Conservation (phyloP, 176 grass and related monocot species). For the Paspalum vaginatum region DNA sequence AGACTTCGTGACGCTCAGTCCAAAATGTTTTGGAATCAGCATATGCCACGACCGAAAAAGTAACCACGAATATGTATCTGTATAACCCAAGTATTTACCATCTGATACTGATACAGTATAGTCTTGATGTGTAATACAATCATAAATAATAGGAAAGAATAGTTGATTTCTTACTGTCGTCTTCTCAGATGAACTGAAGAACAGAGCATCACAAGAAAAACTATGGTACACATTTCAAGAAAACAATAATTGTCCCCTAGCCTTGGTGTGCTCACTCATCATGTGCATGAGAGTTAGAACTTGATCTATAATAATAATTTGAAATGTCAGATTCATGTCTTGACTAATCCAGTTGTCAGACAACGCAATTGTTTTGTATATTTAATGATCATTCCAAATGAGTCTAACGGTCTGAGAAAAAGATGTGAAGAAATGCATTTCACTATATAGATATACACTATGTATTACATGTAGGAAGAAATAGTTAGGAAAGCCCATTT, state of each 20-base stretch:
- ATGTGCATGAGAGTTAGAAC: conserved; percentile 23
- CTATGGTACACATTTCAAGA: background rate
- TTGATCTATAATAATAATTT: conserved; percentile 17
- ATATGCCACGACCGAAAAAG: conserved; percentile 18
- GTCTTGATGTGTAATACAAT: conserved; percentile 15
- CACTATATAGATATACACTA: too few relatives aligned
- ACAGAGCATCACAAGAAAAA: background rate
- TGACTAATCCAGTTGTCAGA: conserved; percentile 29
- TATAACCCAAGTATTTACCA: conserved; percentile 34
- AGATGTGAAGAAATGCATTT: background rate
- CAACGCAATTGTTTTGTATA: background rate
- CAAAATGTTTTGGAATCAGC: conserved; percentile 33
- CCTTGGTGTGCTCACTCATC: background rate
- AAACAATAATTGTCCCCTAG: conserved; percentile 9
- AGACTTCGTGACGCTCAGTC: conserved; percentile 12
- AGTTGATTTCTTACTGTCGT: background rate
- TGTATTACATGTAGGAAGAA: too few relatives aligned
- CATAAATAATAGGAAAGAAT: conserved; percentile 45
- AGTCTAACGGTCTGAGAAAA: background rate
- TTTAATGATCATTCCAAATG: background rate
- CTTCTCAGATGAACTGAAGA: background rate
- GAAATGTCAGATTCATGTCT: background rate
- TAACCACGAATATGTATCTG: conserved; percentile 17
- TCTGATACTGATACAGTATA: conserved; percentile 42
- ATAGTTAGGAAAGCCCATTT: too few relatives aligned